Evolutionary conservation across 208 protist genomes (phyloP).

Genomic region (Phytomonas francai): DNA sequence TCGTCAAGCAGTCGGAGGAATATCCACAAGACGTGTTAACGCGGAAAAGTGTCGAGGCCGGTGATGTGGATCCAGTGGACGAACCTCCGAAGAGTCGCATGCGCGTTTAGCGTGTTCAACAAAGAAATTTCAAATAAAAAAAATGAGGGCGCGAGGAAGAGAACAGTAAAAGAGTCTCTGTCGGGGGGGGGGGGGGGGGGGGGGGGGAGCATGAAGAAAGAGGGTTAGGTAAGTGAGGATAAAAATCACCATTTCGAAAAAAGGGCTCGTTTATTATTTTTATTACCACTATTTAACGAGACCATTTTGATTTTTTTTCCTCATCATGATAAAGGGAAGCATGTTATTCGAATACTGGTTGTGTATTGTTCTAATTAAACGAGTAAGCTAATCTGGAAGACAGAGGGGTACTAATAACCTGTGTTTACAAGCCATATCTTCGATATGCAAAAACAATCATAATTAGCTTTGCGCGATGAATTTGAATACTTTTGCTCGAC

Average conservation of each 20-base stretch:
- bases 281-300: not conserved
- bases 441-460: not conserved
- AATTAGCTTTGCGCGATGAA: not conserved
- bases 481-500: slow-evolving; percentile 5
- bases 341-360: not conserved
- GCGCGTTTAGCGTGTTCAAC: not conserved
- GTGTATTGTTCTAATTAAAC: not conserved
- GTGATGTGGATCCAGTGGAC: not conserved
- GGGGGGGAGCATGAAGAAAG: too few relatives aligned
- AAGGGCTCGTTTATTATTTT: not conserved
- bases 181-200: too few relatives aligned
- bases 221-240: not conserved
- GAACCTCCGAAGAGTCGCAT: not conserved
- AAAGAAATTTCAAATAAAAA: not conserved
- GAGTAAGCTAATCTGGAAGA: not conserved
- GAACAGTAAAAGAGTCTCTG: not conserved
- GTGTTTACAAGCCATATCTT: not conserved
- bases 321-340: not conserved
- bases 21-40: not conserved
- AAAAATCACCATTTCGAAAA: not conserved
- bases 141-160: not conserved
- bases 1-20: slow-evolving; percentile 16
- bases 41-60: not conserved
- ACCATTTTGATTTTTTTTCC: not conserved
- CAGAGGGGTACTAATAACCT: not conserved